A percentile compares a stretch with the other conserved stretches of the same genome.
Evolutionary conservation across 192 early-diverging fungal species (phyloP).

Genomic region (Phycomyces blakesleeanus): DNA sequence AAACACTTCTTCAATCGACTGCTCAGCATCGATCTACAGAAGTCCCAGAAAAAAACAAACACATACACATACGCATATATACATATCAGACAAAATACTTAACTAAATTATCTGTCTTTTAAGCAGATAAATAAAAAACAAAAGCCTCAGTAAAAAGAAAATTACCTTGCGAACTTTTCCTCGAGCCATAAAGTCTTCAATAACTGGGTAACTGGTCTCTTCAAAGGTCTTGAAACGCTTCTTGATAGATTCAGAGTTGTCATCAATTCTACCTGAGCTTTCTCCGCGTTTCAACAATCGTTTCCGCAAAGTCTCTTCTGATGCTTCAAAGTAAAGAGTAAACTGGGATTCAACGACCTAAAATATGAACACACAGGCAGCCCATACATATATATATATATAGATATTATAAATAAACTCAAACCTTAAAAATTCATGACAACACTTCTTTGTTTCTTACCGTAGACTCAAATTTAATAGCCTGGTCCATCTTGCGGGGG

Average conservation of each 20-base stretch:
- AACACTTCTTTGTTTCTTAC: slow-evolving; percentile 45
- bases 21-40: slow-evolving; percentile 40
- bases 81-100: too few species aligned
- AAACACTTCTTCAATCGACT: slow-evolving; percentile 67
- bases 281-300: slow-evolving; percentile 91
- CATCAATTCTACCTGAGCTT: slow-evolving; percentile 86
- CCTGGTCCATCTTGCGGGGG: slow-evolving; percentile 91
- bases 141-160: too few species aligned
- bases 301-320: slow-evolving; percentile 82
- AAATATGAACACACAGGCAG: neutral
- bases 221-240: slow-evolving; percentile 90
- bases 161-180: slow-evolving; percentile 78
- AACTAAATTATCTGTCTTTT: too few species aligned
- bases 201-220: slow-evolving; percentile 85
- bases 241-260: slow-evolving; percentile 91
- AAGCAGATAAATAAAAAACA: too few species aligned
- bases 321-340: slow-evolving; percentile 90
- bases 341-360: slow-evolving; percentile 64
- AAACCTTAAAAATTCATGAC: neutral
- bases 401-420: neutral
- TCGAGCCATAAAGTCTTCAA: slow-evolving; percentile 68
- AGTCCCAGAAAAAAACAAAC: neutral
- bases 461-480: slow-evolving; percentile 81
- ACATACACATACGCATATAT: too few species aligned
- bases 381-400: too few species aligned